A percentile compares a stretch with the other conserved stretches of the same genome.
phyloP scores from a whole-genome alignment of 2,329 filamentous ascomycete species.

The Sodiomyces alkalinus region DNA sequence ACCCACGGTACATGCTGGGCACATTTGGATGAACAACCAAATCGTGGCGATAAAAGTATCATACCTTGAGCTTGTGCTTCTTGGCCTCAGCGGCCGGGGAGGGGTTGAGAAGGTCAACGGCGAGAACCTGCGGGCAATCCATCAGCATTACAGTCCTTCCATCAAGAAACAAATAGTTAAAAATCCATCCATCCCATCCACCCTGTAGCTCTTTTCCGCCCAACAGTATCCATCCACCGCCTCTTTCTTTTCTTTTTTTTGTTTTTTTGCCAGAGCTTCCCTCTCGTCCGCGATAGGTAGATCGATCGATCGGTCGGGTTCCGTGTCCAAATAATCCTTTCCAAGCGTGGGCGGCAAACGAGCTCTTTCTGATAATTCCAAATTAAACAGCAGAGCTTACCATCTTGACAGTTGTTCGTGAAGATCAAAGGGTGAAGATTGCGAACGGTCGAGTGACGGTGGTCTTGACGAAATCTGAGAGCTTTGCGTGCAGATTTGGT shows the following conservation, averaged over 20 bases:
- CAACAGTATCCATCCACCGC: constrained; percentile 4
- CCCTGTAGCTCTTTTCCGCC: constrained; percentile 4
- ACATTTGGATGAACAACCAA: too few species aligned
- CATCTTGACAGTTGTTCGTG: constrained; percentile 51
- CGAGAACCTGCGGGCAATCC: constrained; percentile 50
- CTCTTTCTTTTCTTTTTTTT: constrained; percentile 4
- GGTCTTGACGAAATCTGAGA: constrained; percentile 38
- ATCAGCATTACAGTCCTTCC: constrained; percentile 10
- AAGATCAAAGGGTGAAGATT: constrained; percentile 13
- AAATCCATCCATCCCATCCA: neutral
- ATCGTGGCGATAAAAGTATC: too few species aligned
- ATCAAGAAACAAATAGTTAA: constrained; percentile 3
- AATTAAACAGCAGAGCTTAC: too few species aligned
- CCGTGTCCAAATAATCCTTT: too few species aligned
- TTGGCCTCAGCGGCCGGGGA: constrained; percentile 92
- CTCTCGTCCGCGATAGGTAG: too few species aligned
- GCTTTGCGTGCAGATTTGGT: constrained; percentile 29
- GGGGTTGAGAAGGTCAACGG: constrained; percentile 99
- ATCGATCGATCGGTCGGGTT: too few species aligned
- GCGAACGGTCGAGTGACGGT: constrained; percentile 28
- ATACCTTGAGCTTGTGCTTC: constrained; percentile 99
- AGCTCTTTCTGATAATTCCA: too few species aligned
- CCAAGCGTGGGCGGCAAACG: too few species aligned
- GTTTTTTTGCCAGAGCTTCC: too few species aligned
- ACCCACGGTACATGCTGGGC: too few species aligned